A percentile compares a stretch with the other conserved stretches of the same genome.
Evolutionary conservation across 148 eudicot genomes (phyloP).

Genomic region (Rhododendron williamsianum): DNA sequence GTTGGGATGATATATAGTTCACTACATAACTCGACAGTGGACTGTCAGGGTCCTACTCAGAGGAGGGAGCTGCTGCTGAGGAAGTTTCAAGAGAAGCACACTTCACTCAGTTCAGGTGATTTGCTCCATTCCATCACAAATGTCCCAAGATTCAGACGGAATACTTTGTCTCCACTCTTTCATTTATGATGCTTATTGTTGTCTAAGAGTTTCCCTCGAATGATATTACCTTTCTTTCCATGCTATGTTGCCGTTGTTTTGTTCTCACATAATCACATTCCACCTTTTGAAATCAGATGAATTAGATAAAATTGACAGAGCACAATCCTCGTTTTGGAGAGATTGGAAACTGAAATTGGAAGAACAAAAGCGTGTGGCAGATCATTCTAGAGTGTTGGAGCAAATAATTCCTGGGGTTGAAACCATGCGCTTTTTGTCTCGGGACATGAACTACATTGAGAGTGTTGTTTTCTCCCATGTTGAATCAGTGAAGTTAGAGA

Average conservation of each 20-base stretch:
- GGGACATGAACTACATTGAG: conserved; percentile 62
- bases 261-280: conserved; percentile 10
- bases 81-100: conserved; percentile 63
- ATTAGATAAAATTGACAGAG: conserved; percentile 55
- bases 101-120: conserved; percentile 59
- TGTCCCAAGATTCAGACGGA: not conserved
- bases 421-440: conserved; percentile 67
- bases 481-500: conserved; percentile 75
- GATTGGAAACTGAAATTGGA: conserved; percentile 90
- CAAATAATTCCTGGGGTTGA: conserved; percentile 93
- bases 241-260: conserved; percentile 14
- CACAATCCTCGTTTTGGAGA: conserved; percentile 93
- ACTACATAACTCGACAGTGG: conserved; percentile 62
- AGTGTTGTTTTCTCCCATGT: conserved; percentile 53
- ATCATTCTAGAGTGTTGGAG: conserved; percentile 75
- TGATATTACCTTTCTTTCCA: not conserved
- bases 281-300: conserved; percentile 49
- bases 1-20: conserved; percentile 87
- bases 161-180: conserved; percentile 2
- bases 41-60: conserved; percentile 55
- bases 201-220: not conserved
- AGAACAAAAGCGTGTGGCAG: conserved; percentile 77
- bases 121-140: not conserved
- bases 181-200: not conserved
- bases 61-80: conserved; percentile 69